phyloP scores from a whole-genome alignment of 2,329 filamentous ascomycete genomes.

The Penicillium corylophilum region DNA sequence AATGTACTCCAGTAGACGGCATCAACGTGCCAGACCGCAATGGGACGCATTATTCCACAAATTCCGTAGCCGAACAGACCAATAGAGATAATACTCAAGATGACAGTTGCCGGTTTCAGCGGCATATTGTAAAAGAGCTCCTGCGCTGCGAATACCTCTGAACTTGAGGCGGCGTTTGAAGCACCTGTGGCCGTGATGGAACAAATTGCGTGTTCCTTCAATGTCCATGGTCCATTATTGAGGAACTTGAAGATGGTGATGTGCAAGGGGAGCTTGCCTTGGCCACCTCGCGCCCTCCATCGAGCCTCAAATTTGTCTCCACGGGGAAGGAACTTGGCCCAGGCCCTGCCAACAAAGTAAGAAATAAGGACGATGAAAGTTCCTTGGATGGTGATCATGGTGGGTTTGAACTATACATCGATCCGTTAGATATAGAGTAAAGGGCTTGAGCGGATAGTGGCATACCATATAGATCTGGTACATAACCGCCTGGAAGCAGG shows the following conservation, averaged over 20 bases:
- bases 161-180: slow-evolving; percentile 48
- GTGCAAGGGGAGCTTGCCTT: slow-evolving; percentile 44
- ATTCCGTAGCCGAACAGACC: slow-evolving; percentile 58
- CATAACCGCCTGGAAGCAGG: slow-evolving; percentile 57
- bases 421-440: not conserved
- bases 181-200: slow-evolving; percentile 56
- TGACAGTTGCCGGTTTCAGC: slow-evolving; percentile 47
- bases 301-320: slow-evolving; percentile 51
- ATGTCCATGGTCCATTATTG: slow-evolving; percentile 53
- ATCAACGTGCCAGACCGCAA: slow-evolving; percentile 57
- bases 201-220: slow-evolving; percentile 59
- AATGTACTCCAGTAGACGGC: slow-evolving; percentile 58
- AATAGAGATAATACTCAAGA: slow-evolving; percentile 54
- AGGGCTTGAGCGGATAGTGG: not conserved
- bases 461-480: slow-evolving; percentile 55
- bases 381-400: slow-evolving; percentile 48
- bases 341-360: slow-evolving; percentile 55
- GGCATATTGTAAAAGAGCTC: slow-evolving; percentile 54
- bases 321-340: slow-evolving; percentile 51
- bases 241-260: slow-evolving; percentile 47
- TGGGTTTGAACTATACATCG: slow-evolving; percentile 53
- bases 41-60: slow-evolving; percentile 54
- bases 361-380: slow-evolving; percentile 60
- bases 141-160: slow-evolving; percentile 49
- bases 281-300: slow-evolving; percentile 47